A percentile compares a stretch with the other conserved stretches of the same genome.
Evolutionary conservation across 2,329 filamentous ascomycete species (phyloP).

Genomic region (Penicillium sp.): DNA sequence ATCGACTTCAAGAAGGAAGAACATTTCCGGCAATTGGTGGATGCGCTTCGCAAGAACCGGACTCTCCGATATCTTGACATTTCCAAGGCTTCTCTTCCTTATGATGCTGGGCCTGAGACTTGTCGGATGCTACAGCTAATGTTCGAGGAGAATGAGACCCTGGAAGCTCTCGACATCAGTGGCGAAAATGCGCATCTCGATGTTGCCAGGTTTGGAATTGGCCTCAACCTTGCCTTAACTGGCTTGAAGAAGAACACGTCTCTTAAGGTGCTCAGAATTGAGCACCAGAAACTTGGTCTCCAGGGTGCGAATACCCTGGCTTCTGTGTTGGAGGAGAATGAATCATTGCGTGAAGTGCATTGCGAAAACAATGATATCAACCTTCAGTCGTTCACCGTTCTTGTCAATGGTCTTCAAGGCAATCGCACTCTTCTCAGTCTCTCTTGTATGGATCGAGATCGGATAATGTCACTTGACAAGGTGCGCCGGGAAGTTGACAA

Average conservation of each 20-base stretch:
- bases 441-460: constrained; percentile 62
- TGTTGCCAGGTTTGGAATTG: constrained; percentile 65
- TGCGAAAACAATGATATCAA: constrained; percentile 72
- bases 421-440: constrained; percentile 63
- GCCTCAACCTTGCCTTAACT: constrained; percentile 63
- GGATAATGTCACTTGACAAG: constrained; percentile 59
- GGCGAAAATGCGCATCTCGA: constrained; percentile 71
- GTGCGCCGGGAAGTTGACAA: constrained; percentile 57
- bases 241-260: constrained; percentile 64
- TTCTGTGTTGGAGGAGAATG: constrained; percentile 65
- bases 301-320: constrained; percentile 68
- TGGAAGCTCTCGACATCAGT: constrained; percentile 67
- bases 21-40: constrained; percentile 62
- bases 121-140: constrained; percentile 62
- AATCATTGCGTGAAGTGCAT: constrained; percentile 61
- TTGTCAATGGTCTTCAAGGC: constrained; percentile 66
- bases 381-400: constrained; percentile 66
- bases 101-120: constrained; percentile 66
- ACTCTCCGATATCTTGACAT: constrained; percentile 66
- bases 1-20: constrained; percentile 67
- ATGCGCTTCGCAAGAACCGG: constrained; percentile 61
- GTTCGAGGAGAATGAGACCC: constrained; percentile 65
- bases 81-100: constrained; percentile 67
- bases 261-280: constrained; percentile 61
- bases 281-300: constrained; percentile 66